Evolutionary conservation across 129 eudicot genomes (phyloP).

Genomic region (Lonicera japonica): DNA sequence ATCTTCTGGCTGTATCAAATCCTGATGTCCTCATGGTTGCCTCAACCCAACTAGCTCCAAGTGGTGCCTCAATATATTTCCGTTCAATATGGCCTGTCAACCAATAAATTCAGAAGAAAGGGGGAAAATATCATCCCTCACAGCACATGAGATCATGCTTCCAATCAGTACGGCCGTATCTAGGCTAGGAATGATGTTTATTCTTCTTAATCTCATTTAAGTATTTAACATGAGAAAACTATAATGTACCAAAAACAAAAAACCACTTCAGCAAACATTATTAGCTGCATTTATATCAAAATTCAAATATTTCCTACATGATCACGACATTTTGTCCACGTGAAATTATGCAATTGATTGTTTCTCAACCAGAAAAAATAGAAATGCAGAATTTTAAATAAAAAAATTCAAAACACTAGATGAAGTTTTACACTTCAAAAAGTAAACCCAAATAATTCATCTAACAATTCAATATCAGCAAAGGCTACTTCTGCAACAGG

Average conservation of each 20-base stretch:
- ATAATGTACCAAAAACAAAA: neutral
- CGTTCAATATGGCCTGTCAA: slow-evolving; percentile 79
- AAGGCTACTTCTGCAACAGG: neutral
- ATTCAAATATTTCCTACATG: neutral
- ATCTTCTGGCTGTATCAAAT: slow-evolving; percentile 81
- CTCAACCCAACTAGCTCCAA: slow-evolving; percentile 94
- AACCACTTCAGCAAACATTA: neutral
- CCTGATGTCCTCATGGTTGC: slow-evolving; percentile 87
- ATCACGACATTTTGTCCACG: neutral
- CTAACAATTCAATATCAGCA: no score
- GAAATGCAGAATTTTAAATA: neutral
- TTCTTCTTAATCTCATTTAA: no score
- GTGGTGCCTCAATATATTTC: slow-evolving; percentile 78
- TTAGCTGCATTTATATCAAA: neutral
- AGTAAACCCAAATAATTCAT: no score
- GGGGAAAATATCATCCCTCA: neutral
- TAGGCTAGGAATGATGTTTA: neutral
- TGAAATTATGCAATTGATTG: neutral
- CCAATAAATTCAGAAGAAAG: slow-evolving; percentile 7
- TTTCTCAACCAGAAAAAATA: neutral
- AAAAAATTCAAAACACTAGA: no score
- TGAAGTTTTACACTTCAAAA: no score
- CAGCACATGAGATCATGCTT: neutral
- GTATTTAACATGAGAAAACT: no score
- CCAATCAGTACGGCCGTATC: neutral